Percentiles rank a stretch among this genome's conserved stretches.
phyloP scores from a whole-genome alignment of 805 yeast genomes.

The Kregervanrija pseudodelftensis region DNA sequence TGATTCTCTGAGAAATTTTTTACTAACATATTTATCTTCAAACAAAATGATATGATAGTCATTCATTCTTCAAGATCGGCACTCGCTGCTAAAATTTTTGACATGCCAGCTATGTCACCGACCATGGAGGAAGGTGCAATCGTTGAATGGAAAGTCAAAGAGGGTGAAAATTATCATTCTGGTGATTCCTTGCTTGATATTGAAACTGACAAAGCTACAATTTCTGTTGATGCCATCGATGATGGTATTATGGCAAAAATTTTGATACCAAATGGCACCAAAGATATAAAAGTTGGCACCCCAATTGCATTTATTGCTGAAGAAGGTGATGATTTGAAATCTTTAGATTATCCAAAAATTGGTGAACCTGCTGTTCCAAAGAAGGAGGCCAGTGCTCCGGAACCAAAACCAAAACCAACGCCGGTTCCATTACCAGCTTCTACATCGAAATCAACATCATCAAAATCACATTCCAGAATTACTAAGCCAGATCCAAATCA shows the following conservation, averaged over 20 bases:
- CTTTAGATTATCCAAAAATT: slow-evolving; percentile 51
- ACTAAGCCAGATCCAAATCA: slow-evolving; percentile 57
- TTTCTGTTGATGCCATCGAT: slow-evolving; percentile 83
- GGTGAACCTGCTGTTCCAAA: slow-evolving; percentile 17
- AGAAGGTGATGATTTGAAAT: slow-evolving; percentile 69
- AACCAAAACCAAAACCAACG: slow-evolving; percentile 15
- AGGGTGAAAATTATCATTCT: slow-evolving; percentile 62
- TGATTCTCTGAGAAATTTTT: too few relatives aligned
- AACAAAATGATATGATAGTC: slow-evolving; percentile 2
- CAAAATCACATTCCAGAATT: slow-evolving; percentile 18
- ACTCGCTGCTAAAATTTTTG: slow-evolving; percentile 44
- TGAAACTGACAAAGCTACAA: slow-evolving; percentile 82
- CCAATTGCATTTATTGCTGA: slow-evolving; percentile 90
- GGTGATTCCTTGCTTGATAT: slow-evolving; percentile 82
- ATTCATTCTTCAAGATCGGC: slow-evolving; percentile 26
- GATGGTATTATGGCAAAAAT: slow-evolving; percentile 88
- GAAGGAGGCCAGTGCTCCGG: slow-evolving; percentile 12
- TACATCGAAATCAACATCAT: slow-evolving; percentile 20
- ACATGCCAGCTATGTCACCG: slow-evolving; percentile 99
- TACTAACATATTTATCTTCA: too few relatives aligned
- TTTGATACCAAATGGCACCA: slow-evolving; percentile 60
- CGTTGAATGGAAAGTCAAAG: slow-evolving; percentile 81
- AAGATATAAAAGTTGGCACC: slow-evolving; percentile 75
- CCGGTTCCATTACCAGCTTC: slow-evolving; percentile 14
- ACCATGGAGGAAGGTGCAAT: slow-evolving; percentile 96